These are phyloP conservation scores for Nakataea oryzae DNA, from an alignment of 2,329 filamentous ascomycete species.

Conservation along the genomic window DNA sequence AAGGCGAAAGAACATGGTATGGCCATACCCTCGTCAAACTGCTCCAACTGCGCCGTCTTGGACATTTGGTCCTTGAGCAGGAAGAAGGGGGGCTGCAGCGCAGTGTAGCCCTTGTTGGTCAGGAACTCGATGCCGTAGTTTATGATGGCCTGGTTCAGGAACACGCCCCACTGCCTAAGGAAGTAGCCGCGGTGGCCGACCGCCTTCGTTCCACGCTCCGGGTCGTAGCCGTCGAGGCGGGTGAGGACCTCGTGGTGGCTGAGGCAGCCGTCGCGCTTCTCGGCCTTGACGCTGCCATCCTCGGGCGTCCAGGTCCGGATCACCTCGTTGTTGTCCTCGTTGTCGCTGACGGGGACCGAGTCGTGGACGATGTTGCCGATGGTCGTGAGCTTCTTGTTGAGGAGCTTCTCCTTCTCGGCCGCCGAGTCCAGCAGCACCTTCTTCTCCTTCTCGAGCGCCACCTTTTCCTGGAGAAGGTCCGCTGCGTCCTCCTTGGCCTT, in stretches of 20 bases:
- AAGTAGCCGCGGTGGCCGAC: conserved; percentile 94
- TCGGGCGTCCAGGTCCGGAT: conserved; percentile 74
- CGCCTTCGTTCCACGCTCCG: conserved; percentile 85
- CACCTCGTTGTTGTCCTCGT: conserved; percentile 79
- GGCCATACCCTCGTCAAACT: conserved; percentile 73
- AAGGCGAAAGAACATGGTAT: not conserved
- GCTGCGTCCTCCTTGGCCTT: conserved; percentile 79
- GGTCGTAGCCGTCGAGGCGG: conserved; percentile 82
- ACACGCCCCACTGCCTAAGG: conserved; percentile 55
- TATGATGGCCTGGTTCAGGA: conserved; percentile 71
- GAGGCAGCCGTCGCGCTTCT: conserved; percentile 61
- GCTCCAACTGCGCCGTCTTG: conserved; percentile 92
- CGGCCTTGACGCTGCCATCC: conserved; percentile 53
- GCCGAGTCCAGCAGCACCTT: conserved; percentile 68
- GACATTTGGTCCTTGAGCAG: conserved; percentile 95
- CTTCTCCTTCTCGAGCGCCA: conserved; percentile 69
- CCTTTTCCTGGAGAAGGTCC: conserved; percentile 14
- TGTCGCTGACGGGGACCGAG: conserved; percentile 71
- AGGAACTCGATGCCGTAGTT: conserved; percentile 94
- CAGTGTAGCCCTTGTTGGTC: conserved; percentile 66
- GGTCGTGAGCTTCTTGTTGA: conserved; percentile 70
- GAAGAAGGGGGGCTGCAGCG: conserved; percentile 82
- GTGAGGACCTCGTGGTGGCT: conserved; percentile 93
- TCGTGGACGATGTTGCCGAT: conserved; percentile 91
- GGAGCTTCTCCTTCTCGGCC: conserved; percentile 59